Percentiles rank a stretch among this genome's conserved stretches.
Evolutionary conservation across 768 basidiomycete genomes (phyloP).

Genomic region (Boletellus emodensis): DNA sequence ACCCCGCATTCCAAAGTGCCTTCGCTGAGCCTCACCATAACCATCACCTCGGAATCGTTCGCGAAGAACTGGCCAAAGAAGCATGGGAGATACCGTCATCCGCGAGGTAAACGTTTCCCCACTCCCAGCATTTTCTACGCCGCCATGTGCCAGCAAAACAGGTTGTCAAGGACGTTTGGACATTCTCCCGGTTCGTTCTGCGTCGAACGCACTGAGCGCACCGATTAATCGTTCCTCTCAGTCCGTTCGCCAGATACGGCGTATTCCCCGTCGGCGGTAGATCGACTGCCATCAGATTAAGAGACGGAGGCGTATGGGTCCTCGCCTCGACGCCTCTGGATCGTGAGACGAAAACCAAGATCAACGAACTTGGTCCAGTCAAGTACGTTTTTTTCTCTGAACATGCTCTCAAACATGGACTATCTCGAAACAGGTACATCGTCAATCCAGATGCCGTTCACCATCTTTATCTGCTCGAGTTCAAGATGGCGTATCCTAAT

Average conservation of each 20-base stretch:
- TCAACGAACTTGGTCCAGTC: constrained; percentile 65
- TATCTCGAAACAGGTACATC: constrained; percentile 43
- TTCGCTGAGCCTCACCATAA: constrained; percentile 9
- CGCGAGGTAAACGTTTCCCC: constrained; percentile 35
- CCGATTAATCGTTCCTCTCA: constrained; percentile 24
- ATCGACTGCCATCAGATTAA: constrained; percentile 73
- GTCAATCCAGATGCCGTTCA: constrained; percentile 57
- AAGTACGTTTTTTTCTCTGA: constrained; percentile 36
- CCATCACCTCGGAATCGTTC: constrained; percentile 14
- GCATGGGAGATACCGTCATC: constrained; percentile 38
- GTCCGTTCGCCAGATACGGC: constrained; percentile 65
- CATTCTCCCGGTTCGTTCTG: constrained; percentile 52
- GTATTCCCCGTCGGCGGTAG: constrained; percentile 77
- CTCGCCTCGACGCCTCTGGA: constrained; percentile 77
- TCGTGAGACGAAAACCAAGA: constrained; percentile 55
- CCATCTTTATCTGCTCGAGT: constrained; percentile 58
- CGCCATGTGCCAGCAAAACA: constrained; percentile 18
- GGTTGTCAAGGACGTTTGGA: constrained; percentile 57
- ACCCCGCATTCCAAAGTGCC: background rate
- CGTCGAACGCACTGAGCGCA: background rate
- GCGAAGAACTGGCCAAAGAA: constrained; percentile 4
- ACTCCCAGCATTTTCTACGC: background rate
- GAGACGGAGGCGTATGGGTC: constrained; percentile 70
- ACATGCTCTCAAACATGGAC: background rate
- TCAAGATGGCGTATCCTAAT: constrained; percentile 63